Evolutionary conservation across 2,329 filamentous ascomycete genomes (phyloP), one percentile per base, ranked within the genome.

Genomic region (Epichloe uncinata): DNA sequence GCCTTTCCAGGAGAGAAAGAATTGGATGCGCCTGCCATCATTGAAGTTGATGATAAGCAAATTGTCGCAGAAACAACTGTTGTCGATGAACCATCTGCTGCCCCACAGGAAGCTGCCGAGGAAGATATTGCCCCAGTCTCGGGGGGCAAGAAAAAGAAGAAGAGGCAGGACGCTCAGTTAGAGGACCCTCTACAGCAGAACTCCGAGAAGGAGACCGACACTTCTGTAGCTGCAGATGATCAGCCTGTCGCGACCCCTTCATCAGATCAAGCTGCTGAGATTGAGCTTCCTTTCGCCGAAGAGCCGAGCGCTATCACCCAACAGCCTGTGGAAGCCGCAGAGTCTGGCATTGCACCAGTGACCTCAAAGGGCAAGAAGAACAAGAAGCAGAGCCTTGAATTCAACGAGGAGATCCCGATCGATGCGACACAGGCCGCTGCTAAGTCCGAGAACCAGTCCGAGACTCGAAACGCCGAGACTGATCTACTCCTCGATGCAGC

Each of bases 111-210:
- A 15, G 53, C 60, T 12, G 22, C 26, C 3, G 40, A 26, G 15
- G 42, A 40, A 6, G 37, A 45, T 18, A 42, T 45, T 26, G 26
- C 35, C 18, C 42, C 36, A n/a, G 42, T n/a, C 8, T 55, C 54
- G 34, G 60, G 57, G 47, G 56, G 44, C 30, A 54, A 55, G 44
- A 58, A 61, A 35, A 53, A 55, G 45, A 60, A 61, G 36, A 61
- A 60, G 54, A 60, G 58, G 55, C 45, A 61, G 50, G 50, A 50
- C 18, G 33, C 33, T 12, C 59, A 53, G 20, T 34, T 46, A 12
- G 53, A 55, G 26, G 56, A 56, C 11, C 34, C 52, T 20, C 20
- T 37, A 20, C 41, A 38, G 42, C 43, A 37, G 53, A 30, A 30
- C 8, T 30, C 26, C 26, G 26, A 57, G 20, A 50, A 46, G n/a